Conservation (phyloP, 2,329 filamentous ascomycete species). For the Didymella pomorum region DNA sequence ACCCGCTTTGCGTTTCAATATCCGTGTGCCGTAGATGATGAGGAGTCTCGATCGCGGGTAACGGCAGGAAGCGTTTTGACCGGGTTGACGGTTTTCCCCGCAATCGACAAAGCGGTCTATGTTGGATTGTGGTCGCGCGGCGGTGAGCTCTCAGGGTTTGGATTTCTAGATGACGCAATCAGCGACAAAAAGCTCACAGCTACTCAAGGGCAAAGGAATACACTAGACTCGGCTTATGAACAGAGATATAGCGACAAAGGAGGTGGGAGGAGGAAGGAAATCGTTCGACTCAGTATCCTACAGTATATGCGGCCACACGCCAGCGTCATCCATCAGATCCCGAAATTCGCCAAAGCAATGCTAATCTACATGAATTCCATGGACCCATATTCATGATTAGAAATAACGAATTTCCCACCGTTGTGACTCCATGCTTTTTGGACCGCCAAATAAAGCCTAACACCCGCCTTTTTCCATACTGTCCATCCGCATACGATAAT, state of each 20-base stretch:
- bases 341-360: slow-evolving; percentile 27
- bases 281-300: slow-evolving; percentile 32
- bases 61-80: slow-evolving; percentile 1
- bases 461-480: slow-evolving; percentile 14
- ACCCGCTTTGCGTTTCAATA: background rate
- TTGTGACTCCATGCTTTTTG: slow-evolving; percentile 37
- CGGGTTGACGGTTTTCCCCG: background rate
- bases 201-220: too few species aligned
- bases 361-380: slow-evolving; percentile 30
- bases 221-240: too few species aligned
- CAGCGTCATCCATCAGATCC: slow-evolving; percentile 17
- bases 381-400: slow-evolving; percentile 18
- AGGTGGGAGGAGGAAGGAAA: slow-evolving; percentile 1
- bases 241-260: background rate
- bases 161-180: too few species aligned
- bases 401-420: slow-evolving; percentile 20
- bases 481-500: slow-evolving; percentile 22
- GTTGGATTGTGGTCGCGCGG: too few species aligned
- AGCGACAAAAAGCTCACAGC: too few species aligned
- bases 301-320: slow-evolving; percentile 30
- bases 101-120: background rate
- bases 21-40: background rate
- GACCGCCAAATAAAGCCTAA: slow-evolving; percentile 29
- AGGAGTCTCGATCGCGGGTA: background rate
- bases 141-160: too few species aligned